Evolutionary conservation across 768 basidiomycete species (phyloP).

Genomic region (Amanita thiersii): DNA sequence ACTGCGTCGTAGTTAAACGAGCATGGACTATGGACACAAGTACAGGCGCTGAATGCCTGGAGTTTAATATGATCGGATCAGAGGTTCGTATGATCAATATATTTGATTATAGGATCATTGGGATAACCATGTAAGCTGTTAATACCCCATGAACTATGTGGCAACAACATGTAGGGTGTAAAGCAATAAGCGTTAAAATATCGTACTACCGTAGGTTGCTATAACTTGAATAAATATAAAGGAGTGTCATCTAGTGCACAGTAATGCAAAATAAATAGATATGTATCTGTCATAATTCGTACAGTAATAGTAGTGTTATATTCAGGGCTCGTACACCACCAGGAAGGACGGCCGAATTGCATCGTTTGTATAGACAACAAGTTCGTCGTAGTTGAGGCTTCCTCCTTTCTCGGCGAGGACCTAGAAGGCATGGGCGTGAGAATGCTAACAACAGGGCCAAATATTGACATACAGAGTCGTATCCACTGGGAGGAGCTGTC

Average conservation of each 20-base stretch:
- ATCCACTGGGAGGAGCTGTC: constrained; percentile 52
- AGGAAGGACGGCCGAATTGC: constrained; percentile 67
- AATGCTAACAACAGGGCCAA: neutral
- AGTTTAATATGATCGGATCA: too few species aligned
- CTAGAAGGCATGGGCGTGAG: constrained; percentile 21
- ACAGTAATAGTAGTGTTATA: neutral
- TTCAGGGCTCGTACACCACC: constrained; percentile 54
- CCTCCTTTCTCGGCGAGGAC: constrained; percentile 63
- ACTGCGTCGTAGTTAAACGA: too few species aligned
- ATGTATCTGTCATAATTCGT: neutral
- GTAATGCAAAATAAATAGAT: too few species aligned
- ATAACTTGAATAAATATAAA: neutral
- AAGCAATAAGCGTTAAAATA: too few species aligned
- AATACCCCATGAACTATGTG: too few species aligned
- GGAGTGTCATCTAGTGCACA: too few species aligned
- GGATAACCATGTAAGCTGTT: too few species aligned
- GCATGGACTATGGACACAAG: too few species aligned
- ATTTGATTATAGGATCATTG: too few species aligned
- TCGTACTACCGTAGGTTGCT: neutral
- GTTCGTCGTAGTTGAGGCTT: constrained; percentile 62
- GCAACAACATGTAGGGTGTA: too few species aligned
- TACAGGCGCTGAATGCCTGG: too few species aligned
- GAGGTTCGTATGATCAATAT: too few species aligned
- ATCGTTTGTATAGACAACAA: constrained; percentile 63
- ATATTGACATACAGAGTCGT: constrained; percentile 50